Conservation (phyloP, 495 filamentous ascomycete genomes). For the Xylaria telfairii region DNA sequence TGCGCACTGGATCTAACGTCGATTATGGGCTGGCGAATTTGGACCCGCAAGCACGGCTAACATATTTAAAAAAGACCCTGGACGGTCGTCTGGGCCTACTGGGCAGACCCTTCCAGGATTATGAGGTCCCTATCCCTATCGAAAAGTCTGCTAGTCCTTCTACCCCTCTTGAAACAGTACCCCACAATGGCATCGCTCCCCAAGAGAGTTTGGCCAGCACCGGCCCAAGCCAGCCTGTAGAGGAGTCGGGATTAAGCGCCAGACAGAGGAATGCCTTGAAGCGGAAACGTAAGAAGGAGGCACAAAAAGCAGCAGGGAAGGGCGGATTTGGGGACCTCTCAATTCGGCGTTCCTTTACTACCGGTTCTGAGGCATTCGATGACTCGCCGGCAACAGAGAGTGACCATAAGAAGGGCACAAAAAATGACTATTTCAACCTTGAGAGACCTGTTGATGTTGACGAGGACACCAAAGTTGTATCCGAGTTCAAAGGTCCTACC, state of each 20-base stretch:
- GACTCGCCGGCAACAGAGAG: slow-evolving; percentile 69
- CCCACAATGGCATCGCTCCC: slow-evolving; percentile 50
- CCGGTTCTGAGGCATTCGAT: slow-evolving; percentile 54
- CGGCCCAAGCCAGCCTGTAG: slow-evolving; percentile 50
- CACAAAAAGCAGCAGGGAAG: slow-evolving; percentile 74
- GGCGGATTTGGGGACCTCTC: slow-evolving; percentile 88
- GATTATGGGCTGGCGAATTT: slow-evolving; percentile 82
- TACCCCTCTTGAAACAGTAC: slow-evolving; percentile 48
- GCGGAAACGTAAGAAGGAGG: slow-evolving; percentile 82
- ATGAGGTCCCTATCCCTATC: slow-evolving; percentile 65
- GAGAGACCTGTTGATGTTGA: slow-evolving; percentile 74
- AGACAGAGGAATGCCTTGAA: slow-evolving; percentile 94
- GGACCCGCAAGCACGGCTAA: slow-evolving; percentile 79
- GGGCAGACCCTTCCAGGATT: slow-evolving; percentile 80
- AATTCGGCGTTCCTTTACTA: slow-evolving; percentile 66
- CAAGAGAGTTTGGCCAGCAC: slow-evolving; percentile 41
- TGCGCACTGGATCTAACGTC: slow-evolving; percentile 76
- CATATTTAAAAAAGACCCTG: slow-evolving; percentile 89
- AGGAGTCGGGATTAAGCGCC: slow-evolving; percentile 80
- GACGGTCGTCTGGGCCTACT: slow-evolving; percentile 79
- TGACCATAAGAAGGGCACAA: slow-evolving; percentile 67
- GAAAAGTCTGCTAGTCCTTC: slow-evolving; percentile 47
- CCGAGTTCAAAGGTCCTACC: slow-evolving; percentile 87
- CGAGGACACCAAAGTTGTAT: slow-evolving; percentile 90
- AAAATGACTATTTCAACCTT: slow-evolving; percentile 89